Percentiles rank a stretch among this genome's conserved stretches.
Conservation (phyloP, 2,329 filamentous ascomycete species). For the Rutstroemia sp. region DNA sequence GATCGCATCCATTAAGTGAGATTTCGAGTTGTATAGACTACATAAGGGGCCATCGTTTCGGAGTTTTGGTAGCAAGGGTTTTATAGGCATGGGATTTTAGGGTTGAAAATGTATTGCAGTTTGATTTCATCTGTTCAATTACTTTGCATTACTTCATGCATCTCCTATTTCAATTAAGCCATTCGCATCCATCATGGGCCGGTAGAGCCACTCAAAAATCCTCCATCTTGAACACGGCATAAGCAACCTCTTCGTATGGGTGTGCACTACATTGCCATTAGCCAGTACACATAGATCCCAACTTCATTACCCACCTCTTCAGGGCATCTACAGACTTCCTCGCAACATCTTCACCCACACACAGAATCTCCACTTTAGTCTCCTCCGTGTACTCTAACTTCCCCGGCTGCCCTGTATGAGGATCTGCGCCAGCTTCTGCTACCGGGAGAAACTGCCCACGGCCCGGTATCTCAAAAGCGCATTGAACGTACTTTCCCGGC, state of each 20-base stretch:
- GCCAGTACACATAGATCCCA: not conserved
- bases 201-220: not conserved
- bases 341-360: slow-evolving; percentile 48
- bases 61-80: not conserved
- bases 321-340: slow-evolving; percentile 52
- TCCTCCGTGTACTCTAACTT: slow-evolving; percentile 52
- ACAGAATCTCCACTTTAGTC: slow-evolving; percentile 54
- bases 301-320: slow-evolving; percentile 45
- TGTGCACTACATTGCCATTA: not conserved
- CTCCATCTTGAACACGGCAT: not conserved
- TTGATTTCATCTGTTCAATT: not conserved
- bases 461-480: slow-evolving; percentile 43
- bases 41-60: not conserved
- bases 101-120: not conserved
- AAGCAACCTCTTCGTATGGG: not conserved
- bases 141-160: not conserved
- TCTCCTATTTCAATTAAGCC: too few relatives aligned
- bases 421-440: slow-evolving; percentile 45
- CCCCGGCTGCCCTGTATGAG: slow-evolving; percentile 51
- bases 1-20: slow-evolving; percentile 26
- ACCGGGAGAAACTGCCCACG: slow-evolving; percentile 60
- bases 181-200: too few relatives aligned
- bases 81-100: not conserved
- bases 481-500: slow-evolving; percentile 46
- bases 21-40: not conserved